Percentiles rank a stretch among this genome's conserved stretches.
phyloP scores from a whole-genome alignment of 495 filamentous ascomycete genomes.

The Neurospora africana region DNA sequence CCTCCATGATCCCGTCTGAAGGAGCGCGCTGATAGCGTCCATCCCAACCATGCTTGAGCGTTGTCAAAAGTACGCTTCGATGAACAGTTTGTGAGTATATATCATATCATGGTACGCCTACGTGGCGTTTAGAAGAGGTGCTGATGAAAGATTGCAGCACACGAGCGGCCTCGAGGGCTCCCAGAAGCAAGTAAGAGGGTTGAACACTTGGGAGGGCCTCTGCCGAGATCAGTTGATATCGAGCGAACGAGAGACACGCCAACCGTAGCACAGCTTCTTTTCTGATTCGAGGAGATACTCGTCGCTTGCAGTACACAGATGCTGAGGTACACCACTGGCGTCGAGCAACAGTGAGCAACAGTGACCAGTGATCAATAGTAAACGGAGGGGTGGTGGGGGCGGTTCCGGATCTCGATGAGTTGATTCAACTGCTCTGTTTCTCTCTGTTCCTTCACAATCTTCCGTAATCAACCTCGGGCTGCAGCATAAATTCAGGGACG shows the following conservation, averaged over 20 bases:
- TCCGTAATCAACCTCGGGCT: neutral
- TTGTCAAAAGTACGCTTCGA: neutral
- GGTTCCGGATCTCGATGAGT: neutral
- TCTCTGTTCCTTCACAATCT: neutral
- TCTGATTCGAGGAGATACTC: neutral
- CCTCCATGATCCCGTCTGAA: slow-evolving; percentile 32
- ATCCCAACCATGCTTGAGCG: slow-evolving; percentile 25
- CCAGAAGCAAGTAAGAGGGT: neutral
- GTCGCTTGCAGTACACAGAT: neutral
- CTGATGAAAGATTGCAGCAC: neutral
- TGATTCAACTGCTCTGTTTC: neutral
- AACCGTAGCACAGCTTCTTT: neutral
- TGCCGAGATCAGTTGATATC: neutral
- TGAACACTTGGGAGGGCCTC: neutral
- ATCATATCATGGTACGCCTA: neutral
- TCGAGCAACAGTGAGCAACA: neutral
- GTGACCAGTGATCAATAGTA: neutral
- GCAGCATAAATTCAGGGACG: neutral
- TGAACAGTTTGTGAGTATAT: neutral
- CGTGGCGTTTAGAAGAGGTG: neutral
- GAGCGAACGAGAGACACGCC: neutral
- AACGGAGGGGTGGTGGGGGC: neutral
- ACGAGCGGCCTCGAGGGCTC: neutral
- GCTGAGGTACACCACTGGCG: neutral
- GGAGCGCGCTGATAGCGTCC: slow-evolving; percentile 26